phyloP scores from a whole-genome alignment of 768 basidiomycete species.

The Neoboletus subvelutipes region DNA sequence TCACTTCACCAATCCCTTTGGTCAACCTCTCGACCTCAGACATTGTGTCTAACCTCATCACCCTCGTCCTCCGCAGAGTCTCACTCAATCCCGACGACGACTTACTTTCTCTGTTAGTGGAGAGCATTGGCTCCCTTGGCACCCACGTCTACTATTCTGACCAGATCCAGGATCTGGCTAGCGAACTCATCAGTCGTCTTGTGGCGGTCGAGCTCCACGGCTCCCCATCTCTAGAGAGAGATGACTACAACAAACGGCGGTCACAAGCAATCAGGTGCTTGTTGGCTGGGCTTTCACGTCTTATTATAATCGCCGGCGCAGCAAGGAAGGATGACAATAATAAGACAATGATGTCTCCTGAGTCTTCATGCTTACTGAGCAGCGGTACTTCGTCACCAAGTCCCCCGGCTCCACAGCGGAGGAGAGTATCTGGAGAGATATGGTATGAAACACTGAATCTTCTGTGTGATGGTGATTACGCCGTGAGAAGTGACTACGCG shows the following conservation, averaged over 20 bases:
- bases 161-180: slow-evolving; percentile 90
- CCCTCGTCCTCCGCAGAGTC: slow-evolving; percentile 69
- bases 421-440: slow-evolving; percentile 72
- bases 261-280: slow-evolving; percentile 69
- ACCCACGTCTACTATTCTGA: slow-evolving; percentile 95
- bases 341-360: slow-evolving; percentile 15
- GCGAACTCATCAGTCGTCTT: slow-evolving; percentile 77
- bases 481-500: slow-evolving; percentile 79
- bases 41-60: slow-evolving; percentile 75
- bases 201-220: slow-evolving; percentile 69
- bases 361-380: slow-evolving; percentile 28
- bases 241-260: slow-evolving; percentile 43
- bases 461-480: slow-evolving; percentile 74
- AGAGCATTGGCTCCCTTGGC: slow-evolving; percentile 80
- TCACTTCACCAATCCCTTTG: slow-evolving; percentile 77
- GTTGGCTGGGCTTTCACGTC: slow-evolving; percentile 65
- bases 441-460: slow-evolving; percentile 91
- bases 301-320: slow-evolving; percentile 61
- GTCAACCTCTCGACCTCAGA: slow-evolving; percentile 92
- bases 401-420: slow-evolving; percentile 51
- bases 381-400: slow-evolving; percentile 28
- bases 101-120: slow-evolving; percentile 65
- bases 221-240: slow-evolving; percentile 40
- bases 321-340: slow-evolving; percentile 26
- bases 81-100: slow-evolving; percentile 60